Percentiles rank a stretch among this genome's conserved stretches.
phyloP scores from a whole-genome alignment of 2,329 filamentous ascomycete genomes.

The Pleurostoma richardsiae region DNA sequence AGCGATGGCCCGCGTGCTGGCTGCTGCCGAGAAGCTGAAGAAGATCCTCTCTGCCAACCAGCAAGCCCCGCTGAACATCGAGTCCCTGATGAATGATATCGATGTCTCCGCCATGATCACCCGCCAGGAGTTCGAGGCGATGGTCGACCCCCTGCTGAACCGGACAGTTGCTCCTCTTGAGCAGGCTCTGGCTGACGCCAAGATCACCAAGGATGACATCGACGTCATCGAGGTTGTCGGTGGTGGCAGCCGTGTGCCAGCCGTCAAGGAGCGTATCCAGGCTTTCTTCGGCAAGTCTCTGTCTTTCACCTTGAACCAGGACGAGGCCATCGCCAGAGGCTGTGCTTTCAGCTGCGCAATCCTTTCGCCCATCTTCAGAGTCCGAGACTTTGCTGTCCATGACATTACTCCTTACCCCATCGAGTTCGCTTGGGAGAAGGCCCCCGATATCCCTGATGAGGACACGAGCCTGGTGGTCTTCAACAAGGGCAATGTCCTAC shows the following conservation, averaged over 20 bases:
- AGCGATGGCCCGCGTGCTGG: constrained; percentile 79
- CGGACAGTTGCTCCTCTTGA: constrained; percentile 72
- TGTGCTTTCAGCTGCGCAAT: constrained; percentile 98
- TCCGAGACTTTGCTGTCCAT: constrained; percentile 95
- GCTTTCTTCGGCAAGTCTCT: constrained; percentile 88
- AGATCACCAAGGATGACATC: constrained; percentile 86
- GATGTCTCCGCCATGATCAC: constrained; percentile 88
- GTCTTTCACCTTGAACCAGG: constrained; percentile 96
- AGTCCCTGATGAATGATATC: constrained; percentile 97
- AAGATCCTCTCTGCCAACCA: constrained; percentile 97
- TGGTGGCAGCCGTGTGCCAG: constrained; percentile 88
- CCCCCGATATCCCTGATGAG: constrained; percentile 95
- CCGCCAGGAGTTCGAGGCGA: constrained; percentile 87
- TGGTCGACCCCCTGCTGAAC: constrained; percentile 78
- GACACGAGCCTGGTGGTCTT: constrained; percentile 97
- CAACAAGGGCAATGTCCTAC: constrained; percentile 93
- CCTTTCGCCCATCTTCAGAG: constrained; percentile 94
- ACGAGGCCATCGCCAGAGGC: constrained; percentile 92
- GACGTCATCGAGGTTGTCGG: constrained; percentile 91
- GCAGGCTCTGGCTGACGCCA: constrained; percentile 89
- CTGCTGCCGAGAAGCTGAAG: constrained; percentile 95
- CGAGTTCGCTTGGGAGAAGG: constrained; percentile 99
- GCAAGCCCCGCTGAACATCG: constrained; percentile 87
- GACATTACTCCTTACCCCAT: constrained; percentile 98
- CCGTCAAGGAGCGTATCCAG: constrained; percentile 85